phyloP scores from a whole-genome alignment of 1,139 yeast genomes.

The Casaregolazyma suthepensis region DNA sequence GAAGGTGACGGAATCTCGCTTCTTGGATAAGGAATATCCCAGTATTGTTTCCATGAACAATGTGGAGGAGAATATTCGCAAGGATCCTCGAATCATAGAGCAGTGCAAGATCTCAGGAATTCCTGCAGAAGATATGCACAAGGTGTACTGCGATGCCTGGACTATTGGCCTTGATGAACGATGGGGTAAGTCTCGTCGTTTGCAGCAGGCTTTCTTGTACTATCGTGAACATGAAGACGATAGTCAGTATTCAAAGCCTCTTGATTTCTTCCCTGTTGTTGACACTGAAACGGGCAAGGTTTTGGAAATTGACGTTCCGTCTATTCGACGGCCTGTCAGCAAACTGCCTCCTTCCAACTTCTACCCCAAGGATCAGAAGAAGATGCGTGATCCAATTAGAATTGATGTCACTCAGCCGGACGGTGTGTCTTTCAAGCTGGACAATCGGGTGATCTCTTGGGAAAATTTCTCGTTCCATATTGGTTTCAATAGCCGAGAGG shows the following conservation, averaged over 20 bases:
- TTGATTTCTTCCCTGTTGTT: slow-evolving; percentile 77
- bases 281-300: slow-evolving; percentile 67
- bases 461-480: slow-evolving; percentile 69
- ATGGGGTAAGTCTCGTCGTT: slow-evolving; percentile 69
- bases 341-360: slow-evolving; percentile 15
- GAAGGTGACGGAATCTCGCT: slow-evolving; percentile 43
- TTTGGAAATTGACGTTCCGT: slow-evolving; percentile 67
- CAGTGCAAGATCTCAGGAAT: slow-evolving; percentile 64
- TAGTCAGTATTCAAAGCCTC: slow-evolving; percentile 73
- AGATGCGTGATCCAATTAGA: slow-evolving; percentile 12
- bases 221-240: slow-evolving; percentile 74
- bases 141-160: slow-evolving; percentile 82
- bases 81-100: slow-evolving; percentile 62
- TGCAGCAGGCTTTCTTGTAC: slow-evolving; percentile 77
- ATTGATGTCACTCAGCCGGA: slow-evolving; percentile 59
- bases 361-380: slow-evolving; percentile 14
- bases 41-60: slow-evolving; percentile 63
- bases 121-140: slow-evolving; percentile 41
- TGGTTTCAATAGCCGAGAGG: slow-evolving; percentile 82
- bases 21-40: slow-evolving; percentile 61
- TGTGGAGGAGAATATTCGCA: slow-evolving; percentile 61
- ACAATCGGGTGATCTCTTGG: slow-evolving; percentile 68
- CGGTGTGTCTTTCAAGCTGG: slow-evolving; percentile 70
- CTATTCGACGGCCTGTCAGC: slow-evolving; percentile 47
- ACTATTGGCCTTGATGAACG: slow-evolving; percentile 80